These are phyloP conservation scores for Daldinia caldariorum DNA, from an alignment of 495 filamentous ascomycete genomes.

Conservation along the genomic window DNA sequence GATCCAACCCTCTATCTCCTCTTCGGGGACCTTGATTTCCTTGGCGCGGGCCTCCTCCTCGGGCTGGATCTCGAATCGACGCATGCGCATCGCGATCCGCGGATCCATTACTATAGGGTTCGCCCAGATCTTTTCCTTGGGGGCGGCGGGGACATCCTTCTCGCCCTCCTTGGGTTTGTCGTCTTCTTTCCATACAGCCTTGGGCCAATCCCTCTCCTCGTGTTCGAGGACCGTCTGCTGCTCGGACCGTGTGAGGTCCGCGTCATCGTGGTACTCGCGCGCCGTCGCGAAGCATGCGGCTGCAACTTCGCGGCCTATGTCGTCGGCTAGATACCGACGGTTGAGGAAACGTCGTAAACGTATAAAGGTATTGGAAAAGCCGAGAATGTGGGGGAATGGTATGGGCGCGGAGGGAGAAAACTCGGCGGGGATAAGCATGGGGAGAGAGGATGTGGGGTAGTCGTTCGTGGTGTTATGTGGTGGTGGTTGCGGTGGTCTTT, in stretches of 20 bases:
- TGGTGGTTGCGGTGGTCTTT: slow-evolving; percentile 60
- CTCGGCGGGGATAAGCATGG: slow-evolving; percentile 67
- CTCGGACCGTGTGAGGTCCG: slow-evolving; percentile 60
- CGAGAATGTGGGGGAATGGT: slow-evolving; percentile 87
- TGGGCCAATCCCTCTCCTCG: slow-evolving; percentile 91
- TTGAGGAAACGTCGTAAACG: slow-evolving; percentile 90
- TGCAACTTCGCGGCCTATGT: slow-evolving; percentile 88
- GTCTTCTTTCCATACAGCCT: slow-evolving; percentile 73
- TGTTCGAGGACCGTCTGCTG: slow-evolving; percentile 73
- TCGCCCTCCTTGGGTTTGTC: slow-evolving; percentile 76
- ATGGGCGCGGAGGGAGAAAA: slow-evolving; percentile 75
- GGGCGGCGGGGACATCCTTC: slow-evolving; percentile 21
- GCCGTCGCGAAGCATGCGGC: slow-evolving; percentile 77
- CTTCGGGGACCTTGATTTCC: slow-evolving; percentile 68
- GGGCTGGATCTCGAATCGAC: slow-evolving; percentile 70
- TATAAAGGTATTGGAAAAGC: slow-evolving; percentile 89
- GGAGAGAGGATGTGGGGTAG: slow-evolving; percentile 70
- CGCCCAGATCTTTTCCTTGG: slow-evolving; percentile 74
- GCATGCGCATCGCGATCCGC: slow-evolving; percentile 83
- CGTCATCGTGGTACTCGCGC: slow-evolving; percentile 56
- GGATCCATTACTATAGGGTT: slow-evolving; percentile 80
- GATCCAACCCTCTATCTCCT: slow-evolving; percentile 72
- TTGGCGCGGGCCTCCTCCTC: slow-evolving; percentile 75
- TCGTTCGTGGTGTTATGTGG: slow-evolving; percentile 75
- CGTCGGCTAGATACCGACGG: slow-evolving; percentile 83